Evolutionary conservation across 768 basidiomycete species (phyloP).

Genomic region (Dioszegia aurantiaca): DNA sequence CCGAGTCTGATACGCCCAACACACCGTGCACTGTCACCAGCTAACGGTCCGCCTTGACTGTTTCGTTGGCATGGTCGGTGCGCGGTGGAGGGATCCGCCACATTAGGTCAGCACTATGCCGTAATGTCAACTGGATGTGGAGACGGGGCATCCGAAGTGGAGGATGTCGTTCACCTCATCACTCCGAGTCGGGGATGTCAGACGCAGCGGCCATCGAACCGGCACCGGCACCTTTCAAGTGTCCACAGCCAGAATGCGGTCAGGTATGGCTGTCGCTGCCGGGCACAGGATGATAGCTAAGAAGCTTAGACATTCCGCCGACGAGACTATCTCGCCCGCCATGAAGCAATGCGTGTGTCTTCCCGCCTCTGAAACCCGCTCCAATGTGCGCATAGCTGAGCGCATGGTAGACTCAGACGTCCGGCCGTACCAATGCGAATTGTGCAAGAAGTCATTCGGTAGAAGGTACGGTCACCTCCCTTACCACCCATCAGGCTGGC

Average conservation of each 20-base stretch:
- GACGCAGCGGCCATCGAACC: not conserved
- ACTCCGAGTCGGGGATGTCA: not conserved
- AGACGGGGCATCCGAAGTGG: too few species aligned
- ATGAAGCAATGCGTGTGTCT: constrained; percentile 6
- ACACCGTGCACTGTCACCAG: too few species aligned
- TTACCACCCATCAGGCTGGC: too few species aligned
- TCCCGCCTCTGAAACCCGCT: not conserved
- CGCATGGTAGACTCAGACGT: not conserved
- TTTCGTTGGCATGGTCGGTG: too few species aligned
- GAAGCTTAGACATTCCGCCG: not conserved
- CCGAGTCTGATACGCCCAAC: too few species aligned
- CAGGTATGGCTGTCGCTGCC: not conserved
- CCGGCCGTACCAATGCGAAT: constrained; percentile 1
- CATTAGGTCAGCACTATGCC: too few species aligned
- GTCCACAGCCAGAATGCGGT: not conserved
- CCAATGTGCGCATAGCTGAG: not conserved
- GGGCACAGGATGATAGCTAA: not conserved
- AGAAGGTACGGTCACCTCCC: too few species aligned
- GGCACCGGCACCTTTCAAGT: not conserved
- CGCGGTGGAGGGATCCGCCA: too few species aligned
- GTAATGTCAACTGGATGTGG: too few species aligned
- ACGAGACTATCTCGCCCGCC: not conserved
- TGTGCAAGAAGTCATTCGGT: constrained; percentile 1
- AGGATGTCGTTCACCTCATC: too few species aligned
- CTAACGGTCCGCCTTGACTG: too few species aligned